Conservation (phyloP, 2,329 filamentous ascomycete genomes). For the Cladosporium colombiae region DNA sequence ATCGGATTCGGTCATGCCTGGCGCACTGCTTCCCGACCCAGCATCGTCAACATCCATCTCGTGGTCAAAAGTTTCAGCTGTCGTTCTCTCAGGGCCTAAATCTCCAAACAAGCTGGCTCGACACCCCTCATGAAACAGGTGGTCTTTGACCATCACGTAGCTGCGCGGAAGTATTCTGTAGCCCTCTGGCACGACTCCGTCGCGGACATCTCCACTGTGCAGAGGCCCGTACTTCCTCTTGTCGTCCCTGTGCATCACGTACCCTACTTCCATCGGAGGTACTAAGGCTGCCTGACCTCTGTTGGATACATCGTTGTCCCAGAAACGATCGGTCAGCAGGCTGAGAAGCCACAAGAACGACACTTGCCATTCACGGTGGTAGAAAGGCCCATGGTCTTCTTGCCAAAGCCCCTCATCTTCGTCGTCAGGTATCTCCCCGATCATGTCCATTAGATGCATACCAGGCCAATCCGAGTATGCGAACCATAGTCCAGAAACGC, state of each 20-base stretch:
- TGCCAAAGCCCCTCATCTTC: neutral
- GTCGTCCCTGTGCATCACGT: neutral
- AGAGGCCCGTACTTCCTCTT: neutral
- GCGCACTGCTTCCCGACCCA: neutral
- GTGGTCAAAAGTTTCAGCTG: too few species aligned
- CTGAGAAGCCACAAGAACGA: neutral
- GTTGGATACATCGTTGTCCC: neutral
- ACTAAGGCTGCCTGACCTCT: neutral
- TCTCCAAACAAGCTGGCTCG: neutral
- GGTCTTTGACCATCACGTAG: neutral
- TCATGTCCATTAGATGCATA: neutral
- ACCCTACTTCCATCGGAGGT: neutral
- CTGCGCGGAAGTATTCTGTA: neutral
- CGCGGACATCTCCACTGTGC: neutral
- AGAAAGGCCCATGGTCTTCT: neutral
- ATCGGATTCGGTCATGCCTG: neutral
- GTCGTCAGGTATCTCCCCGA: neutral
- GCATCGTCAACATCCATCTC: neutral
- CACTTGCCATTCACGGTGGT: slow-evolving; percentile 1
- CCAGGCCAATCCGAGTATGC: neutral
- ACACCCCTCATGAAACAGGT: neutral
- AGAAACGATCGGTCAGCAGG: neutral
- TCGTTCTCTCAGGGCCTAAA: neutral
- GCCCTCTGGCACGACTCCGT: neutral
- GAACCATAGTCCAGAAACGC: neutral